Conservation (phyloP, 257 asterid genomes). For the Capsicum baccatum region DNA sequence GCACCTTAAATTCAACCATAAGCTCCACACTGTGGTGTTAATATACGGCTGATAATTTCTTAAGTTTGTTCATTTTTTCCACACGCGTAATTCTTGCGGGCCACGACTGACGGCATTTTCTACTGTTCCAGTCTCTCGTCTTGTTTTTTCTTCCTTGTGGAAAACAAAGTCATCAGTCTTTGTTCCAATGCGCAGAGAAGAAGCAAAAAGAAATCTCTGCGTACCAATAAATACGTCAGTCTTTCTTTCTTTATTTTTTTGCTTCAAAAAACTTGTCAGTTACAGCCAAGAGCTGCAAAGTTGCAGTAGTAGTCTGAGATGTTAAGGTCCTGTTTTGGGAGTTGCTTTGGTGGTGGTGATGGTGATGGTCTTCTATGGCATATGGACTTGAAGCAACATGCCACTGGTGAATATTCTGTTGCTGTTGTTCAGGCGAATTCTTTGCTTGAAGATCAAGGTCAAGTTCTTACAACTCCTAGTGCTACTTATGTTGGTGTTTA, state of each 20-base stretch:
- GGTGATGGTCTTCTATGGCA: constrained; percentile 50
- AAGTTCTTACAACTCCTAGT: constrained; percentile 46
- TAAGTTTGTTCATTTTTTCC: constrained; percentile 16
- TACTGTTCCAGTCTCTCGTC: constrained; percentile 9
- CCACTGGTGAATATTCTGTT: constrained; percentile 50
- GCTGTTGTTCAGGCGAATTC: constrained; percentile 57
- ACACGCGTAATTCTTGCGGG: constrained; percentile 24
- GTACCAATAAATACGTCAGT: constrained; percentile 16
- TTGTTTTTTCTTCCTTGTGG: neutral
- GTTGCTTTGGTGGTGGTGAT: constrained; percentile 40
- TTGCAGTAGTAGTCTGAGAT: neutral
- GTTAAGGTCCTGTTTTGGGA: constrained; percentile 39
- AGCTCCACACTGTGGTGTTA: neutral
- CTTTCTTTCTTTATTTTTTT: neutral
- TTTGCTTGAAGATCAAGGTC: constrained; percentile 50
- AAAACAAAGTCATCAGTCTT: neutral
- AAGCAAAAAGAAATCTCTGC: neutral
- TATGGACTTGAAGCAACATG: constrained; percentile 50
- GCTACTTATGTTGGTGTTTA: constrained; percentile 55
- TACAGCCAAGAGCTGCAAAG: too few species aligned
- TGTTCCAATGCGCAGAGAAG: constrained; percentile 21
- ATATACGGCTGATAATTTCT: neutral
- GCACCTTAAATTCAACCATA: neutral
- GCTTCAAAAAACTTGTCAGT: too few species aligned
- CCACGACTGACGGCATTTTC: neutral